These are phyloP conservation scores for Nicotiana sylvestris DNA, from an alignment of 257 asterid genomes.

Conservation along the genomic window DNA sequence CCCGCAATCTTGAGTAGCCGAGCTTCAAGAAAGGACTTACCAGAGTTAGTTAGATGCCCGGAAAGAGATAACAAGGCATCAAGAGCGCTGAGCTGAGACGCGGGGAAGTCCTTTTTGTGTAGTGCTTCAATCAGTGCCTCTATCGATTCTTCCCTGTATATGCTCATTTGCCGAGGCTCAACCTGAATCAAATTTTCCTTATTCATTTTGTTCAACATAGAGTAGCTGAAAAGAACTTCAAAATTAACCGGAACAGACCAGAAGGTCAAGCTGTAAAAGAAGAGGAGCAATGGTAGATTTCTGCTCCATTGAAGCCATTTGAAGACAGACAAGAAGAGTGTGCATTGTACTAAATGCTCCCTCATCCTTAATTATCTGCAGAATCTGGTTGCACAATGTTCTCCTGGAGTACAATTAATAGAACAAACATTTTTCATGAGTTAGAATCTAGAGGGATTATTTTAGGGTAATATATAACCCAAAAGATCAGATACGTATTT, in stretches of 20 bases:
- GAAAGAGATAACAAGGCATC: constrained; percentile 54
- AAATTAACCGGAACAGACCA: constrained; percentile 43
- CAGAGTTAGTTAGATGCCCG: constrained; percentile 41
- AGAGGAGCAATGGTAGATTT: constrained; percentile 70
- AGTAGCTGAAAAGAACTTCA: not conserved
- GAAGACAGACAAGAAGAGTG: constrained; percentile 64
- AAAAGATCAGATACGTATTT: not conserved
- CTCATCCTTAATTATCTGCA: constrained; percentile 72
- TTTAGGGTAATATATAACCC: not conserved
- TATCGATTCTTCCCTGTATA: constrained; percentile 79
- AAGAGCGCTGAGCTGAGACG: constrained; percentile 62
- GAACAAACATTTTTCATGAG: not conserved
- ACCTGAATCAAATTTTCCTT: constrained; percentile 22
- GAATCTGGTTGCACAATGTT: constrained; percentile 49
- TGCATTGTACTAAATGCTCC: constrained; percentile 82
- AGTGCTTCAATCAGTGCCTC: constrained; percentile 69
- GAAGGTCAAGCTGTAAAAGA: constrained; percentile 75
- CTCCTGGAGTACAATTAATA: constrained; percentile 35
- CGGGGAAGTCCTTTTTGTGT: constrained; percentile 59
- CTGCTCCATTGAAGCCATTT: constrained; percentile 81
- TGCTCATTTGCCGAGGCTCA: constrained; percentile 76
- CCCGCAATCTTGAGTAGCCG: constrained; percentile 68
- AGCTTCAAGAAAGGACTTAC: constrained; percentile 50
- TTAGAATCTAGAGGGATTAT: not conserved
- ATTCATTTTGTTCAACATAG: not conserved